Percentiles rank a stretch among this genome's conserved stretches.
These are phyloP conservation scores for Fusarium irregulare DNA, from an alignment of 2,329 filamentous ascomycete genomes.

Conservation along the genomic window DNA sequence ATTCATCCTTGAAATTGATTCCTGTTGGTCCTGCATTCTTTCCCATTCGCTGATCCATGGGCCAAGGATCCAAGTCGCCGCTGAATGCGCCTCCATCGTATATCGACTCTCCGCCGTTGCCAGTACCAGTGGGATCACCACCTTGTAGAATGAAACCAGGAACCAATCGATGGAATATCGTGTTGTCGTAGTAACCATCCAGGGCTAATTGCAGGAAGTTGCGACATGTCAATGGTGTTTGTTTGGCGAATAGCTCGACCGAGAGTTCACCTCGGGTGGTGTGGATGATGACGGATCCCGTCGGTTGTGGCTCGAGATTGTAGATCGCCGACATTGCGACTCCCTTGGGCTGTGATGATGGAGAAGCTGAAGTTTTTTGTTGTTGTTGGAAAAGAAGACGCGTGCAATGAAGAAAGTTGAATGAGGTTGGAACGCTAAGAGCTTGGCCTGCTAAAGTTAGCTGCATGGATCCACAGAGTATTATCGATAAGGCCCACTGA, in stretches of 20 bases:
- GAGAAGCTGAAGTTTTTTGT: background rate
- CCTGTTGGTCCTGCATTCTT: constrained; percentile 69
- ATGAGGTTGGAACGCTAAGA: constrained; percentile 18
- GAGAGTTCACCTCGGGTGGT: constrained; percentile 91
- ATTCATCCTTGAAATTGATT: constrained; percentile 81
- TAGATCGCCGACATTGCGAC: constrained; percentile 84
- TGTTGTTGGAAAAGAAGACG: constrained; percentile 9
- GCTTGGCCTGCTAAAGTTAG: constrained; percentile 11
- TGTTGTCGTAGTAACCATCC: constrained; percentile 94
- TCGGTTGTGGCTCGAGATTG: constrained; percentile 94
- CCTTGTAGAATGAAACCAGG: constrained; percentile 95
- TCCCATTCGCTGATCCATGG: constrained; percentile 73
- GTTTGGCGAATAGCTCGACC: constrained; percentile 94
- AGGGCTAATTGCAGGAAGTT: constrained; percentile 97
- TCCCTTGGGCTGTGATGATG: background rate
- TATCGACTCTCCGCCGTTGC: constrained; percentile 90
- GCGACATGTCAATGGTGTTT: constrained; percentile 88
- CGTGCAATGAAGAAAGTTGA: constrained; percentile 13
- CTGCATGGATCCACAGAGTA: constrained; percentile 10
- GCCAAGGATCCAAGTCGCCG: constrained; percentile 78
- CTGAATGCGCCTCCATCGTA: constrained; percentile 85
- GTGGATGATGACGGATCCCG: constrained; percentile 89
- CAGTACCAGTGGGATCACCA: constrained; percentile 92
- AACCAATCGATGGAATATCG: constrained; percentile 92
- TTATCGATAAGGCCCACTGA: constrained; percentile 29